Conservation (phyloP, 83 land plant species). For the Thuja plicata region DNA sequence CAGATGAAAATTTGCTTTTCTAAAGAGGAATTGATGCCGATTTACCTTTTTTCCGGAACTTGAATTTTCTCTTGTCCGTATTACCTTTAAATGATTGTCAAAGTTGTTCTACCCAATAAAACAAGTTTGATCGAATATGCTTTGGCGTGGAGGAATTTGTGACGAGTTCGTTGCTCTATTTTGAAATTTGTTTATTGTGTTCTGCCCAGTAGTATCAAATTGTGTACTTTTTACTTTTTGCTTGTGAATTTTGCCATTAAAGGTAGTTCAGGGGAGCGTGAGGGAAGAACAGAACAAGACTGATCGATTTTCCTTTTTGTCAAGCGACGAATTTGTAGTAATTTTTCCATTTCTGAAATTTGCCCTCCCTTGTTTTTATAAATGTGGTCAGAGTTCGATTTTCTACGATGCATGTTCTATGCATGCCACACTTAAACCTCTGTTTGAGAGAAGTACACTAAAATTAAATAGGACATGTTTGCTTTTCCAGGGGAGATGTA, state of each 20-base stretch:
- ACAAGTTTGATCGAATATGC: neutral
- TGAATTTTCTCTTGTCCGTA: neutral
- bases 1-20: neutral
- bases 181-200: neutral
- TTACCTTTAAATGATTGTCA: constrained; percentile 40
- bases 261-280: too few species aligned
- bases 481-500: too few species aligned
- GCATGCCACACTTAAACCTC: too few species aligned
- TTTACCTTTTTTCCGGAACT: neutral
- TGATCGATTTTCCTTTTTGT: neutral
- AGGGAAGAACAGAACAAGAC: neutral
- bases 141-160: neutral
- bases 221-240: neutral
- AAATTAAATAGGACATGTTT: too few species aligned
- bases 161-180: neutral
- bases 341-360: neutral
- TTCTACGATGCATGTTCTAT: too few species aligned
- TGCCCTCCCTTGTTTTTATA: too few species aligned
- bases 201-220: neutral
- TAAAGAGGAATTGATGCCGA: neutral
- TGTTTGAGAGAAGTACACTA: too few species aligned
- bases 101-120: constrained; percentile 45
- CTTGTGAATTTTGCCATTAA: neutral
- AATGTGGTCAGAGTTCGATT: too few species aligned
- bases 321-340: neutral